Conservation (phyloP, 768 basidiomycete species). For the Clavulina sp. region DNA sequence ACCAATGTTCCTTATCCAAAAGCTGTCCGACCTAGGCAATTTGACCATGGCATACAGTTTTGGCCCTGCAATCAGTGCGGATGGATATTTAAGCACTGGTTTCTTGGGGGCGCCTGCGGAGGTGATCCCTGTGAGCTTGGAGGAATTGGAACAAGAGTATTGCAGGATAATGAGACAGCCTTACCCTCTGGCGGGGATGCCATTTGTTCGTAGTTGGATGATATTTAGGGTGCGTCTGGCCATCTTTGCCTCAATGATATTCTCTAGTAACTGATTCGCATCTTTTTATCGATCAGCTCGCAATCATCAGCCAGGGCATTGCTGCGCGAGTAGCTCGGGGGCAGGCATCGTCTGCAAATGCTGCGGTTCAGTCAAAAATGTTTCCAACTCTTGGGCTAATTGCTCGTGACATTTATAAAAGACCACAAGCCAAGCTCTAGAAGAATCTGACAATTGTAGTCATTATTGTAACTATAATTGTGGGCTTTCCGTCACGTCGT, state of each 20-base stretch:
- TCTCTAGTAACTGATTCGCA: slow-evolving; percentile 11
- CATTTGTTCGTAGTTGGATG: slow-evolving; percentile 75
- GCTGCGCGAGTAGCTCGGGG: slow-evolving; percentile 70
- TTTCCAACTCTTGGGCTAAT: slow-evolving; percentile 14
- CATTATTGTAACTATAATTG: too few relatives aligned
- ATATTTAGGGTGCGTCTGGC: slow-evolving; percentile 46
- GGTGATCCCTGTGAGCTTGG: slow-evolving; percentile 40
- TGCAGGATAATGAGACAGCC: slow-evolving; percentile 44
- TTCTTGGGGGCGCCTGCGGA: slow-evolving; percentile 43
- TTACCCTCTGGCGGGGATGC: slow-evolving; percentile 65
- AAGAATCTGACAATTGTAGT: too few relatives aligned
- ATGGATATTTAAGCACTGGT: slow-evolving; percentile 14
- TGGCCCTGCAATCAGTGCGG: slow-evolving; percentile 11
- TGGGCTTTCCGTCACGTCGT: too few relatives aligned
- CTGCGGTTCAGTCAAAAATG: slow-evolving; percentile 25
- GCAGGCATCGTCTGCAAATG: slow-evolving; percentile 78
- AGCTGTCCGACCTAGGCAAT: slow-evolving; percentile 80
- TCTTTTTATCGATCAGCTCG: slow-evolving; percentile 29
- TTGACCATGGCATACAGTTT: slow-evolving; percentile 63
- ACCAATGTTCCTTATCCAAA: background rate
- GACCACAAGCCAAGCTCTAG: too few relatives aligned
- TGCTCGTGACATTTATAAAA: slow-evolving; percentile 5
- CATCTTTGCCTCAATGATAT: background rate
- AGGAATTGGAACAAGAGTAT: slow-evolving; percentile 68
- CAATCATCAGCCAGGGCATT: slow-evolving; percentile 79